These are phyloP conservation scores for Hyaloperonospora brassicae DNA, from an alignment of 352 stramenopile genomes.

Conservation along the genomic window DNA sequence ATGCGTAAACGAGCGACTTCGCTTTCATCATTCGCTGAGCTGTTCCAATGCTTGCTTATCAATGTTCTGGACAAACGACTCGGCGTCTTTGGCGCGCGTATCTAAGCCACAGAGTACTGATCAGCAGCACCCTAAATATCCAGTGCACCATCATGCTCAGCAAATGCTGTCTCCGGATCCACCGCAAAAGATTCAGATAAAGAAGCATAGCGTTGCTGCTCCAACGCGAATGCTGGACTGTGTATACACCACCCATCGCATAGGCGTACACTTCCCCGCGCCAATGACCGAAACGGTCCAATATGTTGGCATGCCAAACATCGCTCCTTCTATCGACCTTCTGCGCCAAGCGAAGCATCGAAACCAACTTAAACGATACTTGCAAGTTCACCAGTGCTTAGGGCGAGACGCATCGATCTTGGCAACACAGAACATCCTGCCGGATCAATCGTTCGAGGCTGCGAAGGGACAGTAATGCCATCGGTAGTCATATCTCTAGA, in stretches of 20 bases:
- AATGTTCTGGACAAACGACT: no score
- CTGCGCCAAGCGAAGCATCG: conserved; percentile 12
- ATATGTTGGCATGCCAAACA: conserved; percentile 91
- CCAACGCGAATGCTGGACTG: conserved; percentile 96
- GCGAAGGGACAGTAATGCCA: conserved; percentile 65
- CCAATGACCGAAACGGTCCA: conserved; percentile 87
- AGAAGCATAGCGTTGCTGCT: conserved; percentile 74
- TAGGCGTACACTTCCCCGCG: conserved; percentile 96
- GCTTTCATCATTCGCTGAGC: no score
- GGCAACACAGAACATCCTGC: conserved; percentile 43
- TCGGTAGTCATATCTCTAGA: conserved; percentile 39
- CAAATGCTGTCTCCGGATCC: conserved; percentile 73
- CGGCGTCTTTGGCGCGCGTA: no score
- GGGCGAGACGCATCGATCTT: no score
- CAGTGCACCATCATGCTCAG: conserved; percentile 78
- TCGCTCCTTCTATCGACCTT: conserved; percentile 83
- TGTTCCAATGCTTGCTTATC: no score
- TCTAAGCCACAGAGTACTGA: no score
- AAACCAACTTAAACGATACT: conserved; percentile 9
- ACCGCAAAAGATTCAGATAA: conserved; percentile 25
- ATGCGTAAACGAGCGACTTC: no score
- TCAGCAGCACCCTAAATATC: no score
- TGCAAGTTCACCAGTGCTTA: not conserved
- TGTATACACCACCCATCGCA: conserved; percentile 97
- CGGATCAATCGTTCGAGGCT: conserved; percentile 94